Base-by-base conservation (phyloP, 2,329 filamentous ascomycete species). In the Cladosporium halotolerans region DNA sequence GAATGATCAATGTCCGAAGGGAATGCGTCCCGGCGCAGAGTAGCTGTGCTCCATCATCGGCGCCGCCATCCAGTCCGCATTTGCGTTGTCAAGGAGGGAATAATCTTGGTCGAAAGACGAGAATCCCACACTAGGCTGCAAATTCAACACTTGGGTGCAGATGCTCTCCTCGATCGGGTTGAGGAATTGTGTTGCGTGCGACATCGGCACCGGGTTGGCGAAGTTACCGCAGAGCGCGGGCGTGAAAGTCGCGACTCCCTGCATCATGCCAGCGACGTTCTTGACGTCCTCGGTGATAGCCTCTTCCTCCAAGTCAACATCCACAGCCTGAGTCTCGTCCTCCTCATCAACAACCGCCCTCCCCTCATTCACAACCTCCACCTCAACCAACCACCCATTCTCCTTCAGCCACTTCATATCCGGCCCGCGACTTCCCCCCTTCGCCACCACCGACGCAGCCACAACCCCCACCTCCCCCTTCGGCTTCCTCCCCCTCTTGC, bases 391-490 rank as follows among this genome's bases (percentile, higher is more conserved):
- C 50, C 50, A 53, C 8, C 50, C 50, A 11, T 53, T 28, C 31
- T 34, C 23, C 19, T 53, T 53, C 23, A 53, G 2, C 3, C 36
- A n/a, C 36, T 53, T 80, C 75, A 84, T 84, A 1, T 79, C 71
- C 3, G 81, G 81, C 10, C 46, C 23, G 28, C 23, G 23, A 28
- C 23, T 31, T 9, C 57, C 78, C 71, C 57, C 82, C 79, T n/a
- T 81, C 80, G 38, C 81, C 81, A 9, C 80, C 80, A 60, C 82
- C 83, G 19, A 80, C 81, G 80, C 80, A 45, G 81, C 73, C 34
- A 60, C 60, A 57, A 63, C 60, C 60, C 79, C 77, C 68, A 83
- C 78, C 57, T 78, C 79, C 54, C 79, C 77, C 64, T 80, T 81
- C 44, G 77, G 76, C 61, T 73, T 73, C 45, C 79, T 72, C 8